Percentiles rank a stretch among this genome's conserved stretches.
phyloP scores from a whole-genome alignment of 2,329 filamentous ascomycete genomes.

The Ophiostoma quercus region DNA sequence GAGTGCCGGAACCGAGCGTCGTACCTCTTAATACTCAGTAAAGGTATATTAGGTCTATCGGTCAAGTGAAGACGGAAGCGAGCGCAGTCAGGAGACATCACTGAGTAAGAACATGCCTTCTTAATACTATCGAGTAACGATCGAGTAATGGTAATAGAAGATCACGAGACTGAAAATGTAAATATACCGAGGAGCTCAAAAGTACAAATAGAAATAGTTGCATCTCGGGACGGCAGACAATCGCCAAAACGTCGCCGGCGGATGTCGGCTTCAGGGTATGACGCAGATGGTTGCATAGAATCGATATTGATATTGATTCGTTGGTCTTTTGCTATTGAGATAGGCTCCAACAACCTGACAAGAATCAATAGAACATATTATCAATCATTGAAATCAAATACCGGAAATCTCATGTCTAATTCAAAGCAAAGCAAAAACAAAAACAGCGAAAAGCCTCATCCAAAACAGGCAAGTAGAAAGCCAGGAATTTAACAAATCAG shows the following conservation, averaged over 20 bases:
- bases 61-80: not conserved
- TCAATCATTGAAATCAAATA: too few species aligned
- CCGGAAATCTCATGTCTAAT: too few species aligned
- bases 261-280: too few species aligned
- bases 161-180: not conserved
- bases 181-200: not conserved
- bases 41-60: not conserved
- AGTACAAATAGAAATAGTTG: not conserved
- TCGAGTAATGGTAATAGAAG: constrained; percentile 18
- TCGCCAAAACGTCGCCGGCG: not conserved
- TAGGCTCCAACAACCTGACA: too few species aligned
- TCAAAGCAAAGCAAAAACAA: not conserved
- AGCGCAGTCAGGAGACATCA: not conserved
- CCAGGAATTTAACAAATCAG: too few species aligned
- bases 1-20: not conserved
- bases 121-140: constrained; percentile 1
- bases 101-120: not conserved
- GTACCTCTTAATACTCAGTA: not conserved
- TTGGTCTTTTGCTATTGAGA: not conserved
- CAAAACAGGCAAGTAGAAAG: not conserved
- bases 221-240: not conserved
- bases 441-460: not conserved
- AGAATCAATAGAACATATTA: too few species aligned
- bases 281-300: too few species aligned
- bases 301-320: not conserved